These are phyloP conservation scores for Brasilioporus rufonigricans DNA, from an alignment of 768 basidiomycete genomes.

Conservation along the genomic window DNA sequence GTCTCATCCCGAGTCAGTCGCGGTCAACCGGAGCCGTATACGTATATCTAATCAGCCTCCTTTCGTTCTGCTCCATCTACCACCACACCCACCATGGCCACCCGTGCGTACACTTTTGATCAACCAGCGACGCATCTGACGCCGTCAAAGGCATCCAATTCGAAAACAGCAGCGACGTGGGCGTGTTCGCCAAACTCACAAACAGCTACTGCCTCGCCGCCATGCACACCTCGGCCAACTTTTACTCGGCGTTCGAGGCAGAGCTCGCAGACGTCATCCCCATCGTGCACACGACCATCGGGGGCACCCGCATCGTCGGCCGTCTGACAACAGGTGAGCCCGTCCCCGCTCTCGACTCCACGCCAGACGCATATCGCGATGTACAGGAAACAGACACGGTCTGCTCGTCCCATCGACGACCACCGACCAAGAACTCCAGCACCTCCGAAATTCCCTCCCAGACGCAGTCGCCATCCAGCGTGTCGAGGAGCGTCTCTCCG, in stretches of 20 bases:
- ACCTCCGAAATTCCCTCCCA: conserved; percentile 92
- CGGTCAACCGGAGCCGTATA: not conserved
- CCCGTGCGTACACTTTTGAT: conserved; percentile 45
- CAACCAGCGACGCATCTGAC: not conserved
- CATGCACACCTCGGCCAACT: conserved; percentile 93
- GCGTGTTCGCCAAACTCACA: conserved; percentile 96
- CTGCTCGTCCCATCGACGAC: conserved; percentile 94
- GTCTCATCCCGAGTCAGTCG: conserved; percentile 14
- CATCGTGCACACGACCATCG: conserved; percentile 94
- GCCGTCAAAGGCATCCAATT: conserved; percentile 72
- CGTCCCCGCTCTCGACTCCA: rapidly evolving
- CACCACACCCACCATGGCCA: conserved; percentile 48
- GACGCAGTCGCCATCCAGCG: conserved; percentile 93
- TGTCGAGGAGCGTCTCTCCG: conserved; percentile 95
- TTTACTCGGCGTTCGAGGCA: conserved; percentile 96
- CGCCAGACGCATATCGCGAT: not conserved
- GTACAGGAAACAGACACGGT: conserved; percentile 89
- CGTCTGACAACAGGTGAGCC: conserved; percentile 81
- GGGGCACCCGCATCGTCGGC: conserved; percentile 90
- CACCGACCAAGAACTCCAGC: conserved; percentile 97
- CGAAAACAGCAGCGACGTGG: conserved; percentile 93
- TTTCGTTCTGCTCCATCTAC: not conserved
- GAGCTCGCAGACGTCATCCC: conserved; percentile 92
- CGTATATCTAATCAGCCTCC: not conserved
- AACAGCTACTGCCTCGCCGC: conserved; percentile 97